Evolutionary conservation across 1,284 basidiomycete genomes (phyloP).

Genomic region (Marasmius fiardii): DNA sequence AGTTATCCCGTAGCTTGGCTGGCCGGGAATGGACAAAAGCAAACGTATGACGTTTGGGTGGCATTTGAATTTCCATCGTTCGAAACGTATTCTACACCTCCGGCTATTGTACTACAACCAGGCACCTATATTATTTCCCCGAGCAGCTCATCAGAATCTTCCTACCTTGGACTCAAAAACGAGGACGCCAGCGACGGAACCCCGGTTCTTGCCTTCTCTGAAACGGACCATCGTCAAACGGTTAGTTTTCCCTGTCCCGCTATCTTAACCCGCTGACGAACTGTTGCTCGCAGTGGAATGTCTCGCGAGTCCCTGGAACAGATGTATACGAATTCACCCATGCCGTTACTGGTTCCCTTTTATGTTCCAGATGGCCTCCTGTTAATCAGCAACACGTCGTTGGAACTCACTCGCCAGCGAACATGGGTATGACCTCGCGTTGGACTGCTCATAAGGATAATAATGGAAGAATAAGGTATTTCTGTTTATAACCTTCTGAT

Average conservation of each 20-base stretch:
- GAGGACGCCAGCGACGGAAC: background rate
- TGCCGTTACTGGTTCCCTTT: too few species aligned
- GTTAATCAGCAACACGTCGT: too few species aligned
- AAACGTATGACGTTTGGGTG: conserved; percentile 23
- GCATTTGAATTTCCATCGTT: conserved; percentile 13
- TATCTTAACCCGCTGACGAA: background rate
- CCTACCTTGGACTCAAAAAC: background rate
- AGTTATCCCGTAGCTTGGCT: background rate
- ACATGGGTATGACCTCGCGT: too few species aligned
- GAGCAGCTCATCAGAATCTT: background rate
- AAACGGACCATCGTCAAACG: background rate
- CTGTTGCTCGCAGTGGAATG: background rate
- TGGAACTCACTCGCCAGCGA: too few species aligned
- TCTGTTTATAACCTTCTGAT: too few species aligned
- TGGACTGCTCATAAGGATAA: too few species aligned
- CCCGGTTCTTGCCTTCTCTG: background rate
- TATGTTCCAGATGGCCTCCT: too few species aligned
- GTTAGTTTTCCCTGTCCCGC: too few species aligned
- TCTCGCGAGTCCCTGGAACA: background rate
- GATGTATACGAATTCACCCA: background rate
- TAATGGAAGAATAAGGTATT: too few species aligned
- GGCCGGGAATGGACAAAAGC: conserved; percentile 4
- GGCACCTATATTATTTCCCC: conserved; percentile 1
- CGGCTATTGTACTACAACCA: background rate
- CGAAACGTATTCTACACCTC: background rate